Conservation (phyloP, 2,329 filamentous ascomycete genomes). For the Trichoderma atrobrunneum region DNA sequence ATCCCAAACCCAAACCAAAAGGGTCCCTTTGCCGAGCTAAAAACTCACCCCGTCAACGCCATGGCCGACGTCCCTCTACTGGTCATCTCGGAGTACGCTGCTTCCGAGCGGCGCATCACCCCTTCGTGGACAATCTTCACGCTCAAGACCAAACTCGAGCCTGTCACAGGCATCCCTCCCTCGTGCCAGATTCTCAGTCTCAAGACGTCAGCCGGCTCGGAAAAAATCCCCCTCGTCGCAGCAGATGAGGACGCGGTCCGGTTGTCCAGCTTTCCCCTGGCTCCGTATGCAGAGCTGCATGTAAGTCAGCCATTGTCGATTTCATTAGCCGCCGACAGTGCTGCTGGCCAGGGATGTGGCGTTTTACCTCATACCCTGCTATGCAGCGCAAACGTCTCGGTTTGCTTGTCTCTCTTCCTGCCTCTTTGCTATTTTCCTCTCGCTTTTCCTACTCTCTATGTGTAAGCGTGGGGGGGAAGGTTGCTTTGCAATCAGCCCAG, state of each 20-base stretch:
- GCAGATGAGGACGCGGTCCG: conserved; percentile 68
- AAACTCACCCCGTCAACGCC: conserved; percentile 26
- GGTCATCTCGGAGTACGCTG: conserved; percentile 71
- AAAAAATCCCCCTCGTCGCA: conserved; percentile 64
- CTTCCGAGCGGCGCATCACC: conserved; percentile 85
- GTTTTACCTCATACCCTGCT: conserved; percentile 1
- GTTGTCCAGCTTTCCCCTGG: conserved; percentile 64
- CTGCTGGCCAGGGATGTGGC: conserved; percentile 10
- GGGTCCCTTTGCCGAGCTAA: not conserved
- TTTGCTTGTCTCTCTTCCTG: not conserved
- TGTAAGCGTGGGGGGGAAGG: not conserved
- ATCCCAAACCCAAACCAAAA: not conserved
- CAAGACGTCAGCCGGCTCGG: conserved; percentile 54
- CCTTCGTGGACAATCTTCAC: conserved; percentile 86
- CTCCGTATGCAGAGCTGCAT: conserved; percentile 73
- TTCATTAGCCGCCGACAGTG: conserved; percentile 20
- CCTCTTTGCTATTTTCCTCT: not conserved
- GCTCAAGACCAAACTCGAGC: conserved; percentile 84
- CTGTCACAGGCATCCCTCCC: conserved; percentile 87
- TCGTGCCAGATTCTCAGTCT: conserved; percentile 72
- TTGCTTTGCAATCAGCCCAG: conserved; percentile 5
- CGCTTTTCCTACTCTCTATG: not conserved
- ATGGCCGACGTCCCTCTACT: conserved; percentile 74
- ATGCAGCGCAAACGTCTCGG: conserved; percentile 22
- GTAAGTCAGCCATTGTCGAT: conserved; percentile 53